Conservation (phyloP, 31 red algal genomes). For the Endocladia muricata region DNA sequence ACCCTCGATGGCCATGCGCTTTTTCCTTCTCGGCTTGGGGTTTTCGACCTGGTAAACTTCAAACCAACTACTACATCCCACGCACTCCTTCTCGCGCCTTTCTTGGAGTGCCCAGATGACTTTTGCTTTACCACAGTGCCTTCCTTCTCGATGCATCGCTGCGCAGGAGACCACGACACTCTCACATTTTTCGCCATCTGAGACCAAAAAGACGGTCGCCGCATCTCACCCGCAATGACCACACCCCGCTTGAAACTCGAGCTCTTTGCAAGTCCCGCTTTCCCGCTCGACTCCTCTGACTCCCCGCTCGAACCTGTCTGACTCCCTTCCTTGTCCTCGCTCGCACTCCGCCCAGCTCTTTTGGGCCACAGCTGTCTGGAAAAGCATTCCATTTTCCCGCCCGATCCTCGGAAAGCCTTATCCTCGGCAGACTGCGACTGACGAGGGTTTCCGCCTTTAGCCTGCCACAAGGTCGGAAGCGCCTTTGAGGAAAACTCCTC, state of each 20-base stretch:
- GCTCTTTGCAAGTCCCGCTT: not conserved
- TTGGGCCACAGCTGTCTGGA: too few species aligned
- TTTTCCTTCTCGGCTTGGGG: too few species aligned
- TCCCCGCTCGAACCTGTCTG: not conserved
- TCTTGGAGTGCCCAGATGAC: too few species aligned
- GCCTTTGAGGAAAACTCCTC: slow-evolving; percentile 64
- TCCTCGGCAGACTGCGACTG: not conserved
- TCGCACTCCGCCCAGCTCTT: not conserved
- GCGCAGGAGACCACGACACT: not conserved
- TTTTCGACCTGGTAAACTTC: too few species aligned
- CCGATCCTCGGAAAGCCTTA: too few species aligned
- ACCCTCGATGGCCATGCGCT: too few species aligned
- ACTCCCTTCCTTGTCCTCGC: not conserved
- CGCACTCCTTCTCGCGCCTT: too few species aligned
- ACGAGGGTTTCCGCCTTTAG: slow-evolving; percentile 15
- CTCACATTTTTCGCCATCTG: slow-evolving; percentile 13
- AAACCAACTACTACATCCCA: too few species aligned
- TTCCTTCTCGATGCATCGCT: not conserved
- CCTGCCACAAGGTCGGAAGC: slow-evolving; percentile 13
- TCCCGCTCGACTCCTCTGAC: not conserved
- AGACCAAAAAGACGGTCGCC: slow-evolving; percentile 20
- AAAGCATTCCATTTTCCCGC: too few species aligned
- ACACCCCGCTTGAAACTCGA: slow-evolving; percentile 14
- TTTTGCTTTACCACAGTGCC: too few species aligned
- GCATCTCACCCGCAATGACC: slow-evolving; percentile 7